Percentiles rank a stretch among this genome's conserved stretches.
These are phyloP conservation scores for Hyaloscypha hepaticicola DNA, from an alignment of 495 filamentous ascomycete genomes.

Conservation along the genomic window DNA sequence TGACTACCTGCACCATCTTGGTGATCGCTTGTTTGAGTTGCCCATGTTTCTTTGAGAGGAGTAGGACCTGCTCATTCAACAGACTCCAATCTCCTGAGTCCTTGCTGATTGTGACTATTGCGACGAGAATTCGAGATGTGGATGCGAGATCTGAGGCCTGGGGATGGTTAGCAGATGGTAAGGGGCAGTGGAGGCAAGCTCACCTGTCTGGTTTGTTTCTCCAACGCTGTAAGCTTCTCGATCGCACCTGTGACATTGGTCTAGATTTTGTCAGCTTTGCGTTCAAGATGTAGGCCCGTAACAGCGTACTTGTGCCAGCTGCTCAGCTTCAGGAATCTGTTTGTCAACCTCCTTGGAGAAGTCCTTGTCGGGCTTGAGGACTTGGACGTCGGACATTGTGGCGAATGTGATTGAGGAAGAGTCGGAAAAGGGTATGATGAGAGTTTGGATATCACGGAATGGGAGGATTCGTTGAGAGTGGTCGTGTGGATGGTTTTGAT, in stretches of 20 bases:
- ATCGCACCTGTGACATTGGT: conserved; percentile 79
- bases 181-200: conserved; percentile 24
- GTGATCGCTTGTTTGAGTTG: conserved; percentile 98
- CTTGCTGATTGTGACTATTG: conserved; percentile 92
- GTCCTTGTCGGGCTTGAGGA: conserved; percentile 61
- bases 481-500: not conserved
- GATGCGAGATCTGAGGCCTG: conserved; percentile 94
- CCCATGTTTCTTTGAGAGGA: conserved; percentile 98
- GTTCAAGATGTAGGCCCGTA: conserved; percentile 3
- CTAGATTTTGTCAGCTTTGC: conserved; percentile 42
- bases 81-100: conserved; percentile 87
- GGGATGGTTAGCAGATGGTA: conserved; percentile 13
- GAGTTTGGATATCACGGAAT: conserved; percentile 15
- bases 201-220: conserved; percentile 97
- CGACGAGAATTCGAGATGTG: conserved; percentile 81
- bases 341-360: conserved; percentile 90
- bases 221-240: conserved; percentile 85
- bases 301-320: conserved; percentile 73
- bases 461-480: not conserved
- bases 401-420: not conserved
- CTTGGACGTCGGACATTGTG: conserved; percentile 38
- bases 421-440: not conserved
- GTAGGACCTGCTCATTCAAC: conserved; percentile 91
- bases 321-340: conserved; percentile 82
- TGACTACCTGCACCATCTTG: conserved; percentile 97